Evolutionary conservation across 2,329 filamentous ascomycete species (phyloP).

Genomic region (Colletotrichum truncatum): DNA sequence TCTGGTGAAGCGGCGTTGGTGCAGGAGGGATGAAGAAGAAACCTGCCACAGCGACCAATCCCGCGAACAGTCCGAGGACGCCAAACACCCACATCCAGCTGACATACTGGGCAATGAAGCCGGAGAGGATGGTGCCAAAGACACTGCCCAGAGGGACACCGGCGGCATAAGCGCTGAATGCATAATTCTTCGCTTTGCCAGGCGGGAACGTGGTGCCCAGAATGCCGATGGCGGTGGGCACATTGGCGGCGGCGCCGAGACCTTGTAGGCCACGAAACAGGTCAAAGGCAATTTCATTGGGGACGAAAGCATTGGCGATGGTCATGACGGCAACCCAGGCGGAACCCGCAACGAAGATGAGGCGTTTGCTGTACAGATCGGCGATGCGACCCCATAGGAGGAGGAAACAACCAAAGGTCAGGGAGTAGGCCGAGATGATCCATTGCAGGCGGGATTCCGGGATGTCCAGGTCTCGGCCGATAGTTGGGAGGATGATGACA

Average conservation of each 20-base stretch:
- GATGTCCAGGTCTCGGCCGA: conserved; percentile 63
- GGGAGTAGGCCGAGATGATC: conserved; percentile 72
- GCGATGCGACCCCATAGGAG: conserved; percentile 74
- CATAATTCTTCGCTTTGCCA: conserved; percentile 75
- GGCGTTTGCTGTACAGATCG: conserved; percentile 72
- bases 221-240: conserved; percentile 77
- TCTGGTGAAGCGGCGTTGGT: conserved; percentile 41
- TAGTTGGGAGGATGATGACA: conserved; percentile 71
- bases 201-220: conserved; percentile 73
- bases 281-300: conserved; percentile 74
- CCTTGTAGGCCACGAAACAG: conserved; percentile 74
- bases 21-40: conserved; percentile 68
- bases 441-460: conserved; percentile 70
- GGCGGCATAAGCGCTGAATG: conserved; percentile 71
- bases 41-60: conserved; percentile 63
- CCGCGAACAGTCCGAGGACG: conserved; percentile 67
- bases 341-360: conserved; percentile 72
- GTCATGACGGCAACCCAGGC: conserved; percentile 69
- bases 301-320: conserved; percentile 69
- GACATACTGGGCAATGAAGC: conserved; percentile 69
- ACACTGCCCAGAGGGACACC: conserved; percentile 72
- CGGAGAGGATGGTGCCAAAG: conserved; percentile 71
- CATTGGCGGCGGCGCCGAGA: conserved; percentile 74
- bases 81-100: conserved; percentile 77
- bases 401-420: conserved; percentile 74